Evolutionary conservation across 345 rosid genomes (phyloP).

Genomic region (Brassica carinata): DNA sequence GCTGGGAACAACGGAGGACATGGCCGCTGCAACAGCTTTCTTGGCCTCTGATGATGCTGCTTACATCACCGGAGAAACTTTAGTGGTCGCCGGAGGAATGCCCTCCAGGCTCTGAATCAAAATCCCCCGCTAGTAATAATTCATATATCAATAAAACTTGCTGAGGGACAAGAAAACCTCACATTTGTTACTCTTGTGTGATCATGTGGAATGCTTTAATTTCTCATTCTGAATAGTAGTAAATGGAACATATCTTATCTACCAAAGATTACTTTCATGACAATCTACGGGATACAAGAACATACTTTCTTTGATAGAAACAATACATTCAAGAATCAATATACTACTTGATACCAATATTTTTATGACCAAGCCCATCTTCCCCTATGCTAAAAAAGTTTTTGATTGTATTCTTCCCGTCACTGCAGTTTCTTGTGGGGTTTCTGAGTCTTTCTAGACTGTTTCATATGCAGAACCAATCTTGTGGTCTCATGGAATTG

Average conservation of each 20-base stretch:
- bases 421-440: too few species aligned
- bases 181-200: neutral
- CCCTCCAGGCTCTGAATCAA: constrained; percentile 64
- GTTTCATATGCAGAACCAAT: too few species aligned
- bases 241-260: neutral
- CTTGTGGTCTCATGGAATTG: too few species aligned
- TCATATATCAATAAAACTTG: neutral
- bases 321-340: neutral
- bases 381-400: too few species aligned
- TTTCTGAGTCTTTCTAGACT: too few species aligned
- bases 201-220: neutral
- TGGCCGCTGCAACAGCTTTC: constrained; percentile 77
- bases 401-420: too few species aligned
- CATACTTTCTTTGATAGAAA: neutral
- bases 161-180: neutral
- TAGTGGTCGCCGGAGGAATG: constrained; percentile 80
- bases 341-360: neutral
- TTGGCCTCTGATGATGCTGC: constrained; percentile 77
- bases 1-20: constrained; percentile 70
- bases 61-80: constrained; percentile 73
- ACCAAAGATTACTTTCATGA: neutral
- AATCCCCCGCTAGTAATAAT: neutral
- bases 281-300: neutral
- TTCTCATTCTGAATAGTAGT: neutral
- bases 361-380: too few species aligned